These are phyloP conservation scores for Lojkania enalia DNA, from an alignment of 2,329 filamentous ascomycete species.

Conservation along the genomic window DNA sequence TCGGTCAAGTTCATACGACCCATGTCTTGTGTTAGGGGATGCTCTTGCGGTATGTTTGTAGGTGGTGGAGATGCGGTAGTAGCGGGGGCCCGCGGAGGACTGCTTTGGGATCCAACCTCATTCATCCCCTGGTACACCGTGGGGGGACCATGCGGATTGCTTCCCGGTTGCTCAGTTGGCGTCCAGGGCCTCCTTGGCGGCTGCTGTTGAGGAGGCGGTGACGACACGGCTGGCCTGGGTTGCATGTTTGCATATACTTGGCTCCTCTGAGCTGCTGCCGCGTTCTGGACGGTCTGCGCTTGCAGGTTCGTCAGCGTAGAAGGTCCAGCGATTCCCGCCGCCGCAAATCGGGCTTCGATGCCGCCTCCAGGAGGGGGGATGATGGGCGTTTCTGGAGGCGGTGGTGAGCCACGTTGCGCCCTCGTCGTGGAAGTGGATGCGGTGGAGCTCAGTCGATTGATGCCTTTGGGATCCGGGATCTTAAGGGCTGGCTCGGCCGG, in stretches of 20 bases:
- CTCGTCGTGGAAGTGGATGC: slow-evolving; percentile 92
- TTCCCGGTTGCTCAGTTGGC: slow-evolving; percentile 85
- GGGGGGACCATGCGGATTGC: slow-evolving; percentile 84
- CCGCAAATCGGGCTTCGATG: slow-evolving; percentile 89
- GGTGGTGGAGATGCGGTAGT: slow-evolving; percentile 32
- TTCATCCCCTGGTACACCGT: slow-evolving; percentile 87
- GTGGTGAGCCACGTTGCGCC: slow-evolving; percentile 88
- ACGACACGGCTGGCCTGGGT: slow-evolving; percentile 53
- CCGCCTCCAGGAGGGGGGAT: slow-evolving; percentile 76
- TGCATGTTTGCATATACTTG: slow-evolving; percentile 68
- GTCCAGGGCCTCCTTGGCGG: slow-evolving; percentile 78
- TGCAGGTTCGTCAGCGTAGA: slow-evolving; percentile 77
- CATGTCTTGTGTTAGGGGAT: slow-evolving; percentile 81
- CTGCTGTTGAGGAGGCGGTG: slow-evolving; percentile 47
- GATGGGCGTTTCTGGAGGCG: slow-evolving; percentile 88
- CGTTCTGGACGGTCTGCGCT: slow-evolving; percentile 75
- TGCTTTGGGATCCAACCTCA: slow-evolving; percentile 58
- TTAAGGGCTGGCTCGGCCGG: slow-evolving; percentile 48
- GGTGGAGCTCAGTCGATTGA: slow-evolving; percentile 73
- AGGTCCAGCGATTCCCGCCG: slow-evolving; percentile 84
- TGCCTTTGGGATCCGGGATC: slow-evolving; percentile 56
- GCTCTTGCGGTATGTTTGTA: slow-evolving; percentile 49
- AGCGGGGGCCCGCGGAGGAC: slow-evolving; percentile 32
- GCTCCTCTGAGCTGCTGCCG: slow-evolving; percentile 77
- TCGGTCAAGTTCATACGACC: slow-evolving; percentile 78